Base-by-base conservation (phyloP, 2,329 filamentous ascomycete species). In the Aspergillus pseudoterreus region DNA sequence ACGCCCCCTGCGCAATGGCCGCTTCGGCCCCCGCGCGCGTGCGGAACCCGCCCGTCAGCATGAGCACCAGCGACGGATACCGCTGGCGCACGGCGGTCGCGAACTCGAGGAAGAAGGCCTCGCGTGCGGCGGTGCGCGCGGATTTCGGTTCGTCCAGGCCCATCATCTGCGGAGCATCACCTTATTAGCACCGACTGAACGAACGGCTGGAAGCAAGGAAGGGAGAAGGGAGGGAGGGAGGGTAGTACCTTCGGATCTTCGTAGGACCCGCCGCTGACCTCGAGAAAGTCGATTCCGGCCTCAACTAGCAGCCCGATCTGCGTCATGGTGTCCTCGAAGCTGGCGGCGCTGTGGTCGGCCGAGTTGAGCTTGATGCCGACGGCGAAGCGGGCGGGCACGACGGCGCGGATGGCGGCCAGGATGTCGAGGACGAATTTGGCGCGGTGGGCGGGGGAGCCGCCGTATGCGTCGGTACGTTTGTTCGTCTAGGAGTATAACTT, bases 41-140 rank as follows among this genome's bases (percentile, higher is more conserved):
- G 1, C 82, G 76, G 65, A 88, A 85, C 0, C 84, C 85, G 3
- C 85, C 84, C 0, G 82, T 86, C 3, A 87, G 75, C 72, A 83
- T 78, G 30, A 83, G 64, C 0, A 76, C 68, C 0, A 79, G 65
- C 3, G 68, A 56, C 0, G 76, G 74, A 49, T 79, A 74, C 21
- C 69, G 66, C 4, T 63, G 60, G 24, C 81, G 75, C 32, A 82
- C 76, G 8, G 73, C 70, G n/a, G 73, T 69, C 0, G 82, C 81
- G 56, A 87, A 88, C 43, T 86, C 80, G 1, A 87, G 71, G 69
- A 89, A 88, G 72, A 85, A 88, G 0, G 84, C 82, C 58, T 88
- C 85, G 6, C 85, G 77, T 0, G 76, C 76, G 11, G 71, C 68
- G 1, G 82, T 83, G 5, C 75, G 73, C 19, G 71, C 70, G 6